Conservation (phyloP, 305 asterid species). For the Lippia alba region DNA sequence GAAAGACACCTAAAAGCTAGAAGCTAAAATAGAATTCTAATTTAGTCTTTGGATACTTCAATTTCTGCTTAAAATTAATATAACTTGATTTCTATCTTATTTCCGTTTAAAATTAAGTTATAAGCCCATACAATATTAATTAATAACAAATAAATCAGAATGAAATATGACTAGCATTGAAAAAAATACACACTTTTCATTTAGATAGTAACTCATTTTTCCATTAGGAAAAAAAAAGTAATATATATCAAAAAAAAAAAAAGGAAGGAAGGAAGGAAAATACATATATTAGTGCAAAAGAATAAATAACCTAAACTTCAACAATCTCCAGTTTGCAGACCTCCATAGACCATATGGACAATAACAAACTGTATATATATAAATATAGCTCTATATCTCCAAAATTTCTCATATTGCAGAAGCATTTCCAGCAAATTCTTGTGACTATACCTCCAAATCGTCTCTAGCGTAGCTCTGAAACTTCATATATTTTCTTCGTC, state of each 20-base stretch:
- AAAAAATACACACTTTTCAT: no score
- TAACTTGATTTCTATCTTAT: no score
- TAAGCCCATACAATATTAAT: no score
- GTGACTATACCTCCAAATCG: background rate
- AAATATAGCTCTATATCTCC: no score
- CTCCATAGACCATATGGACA: slow-evolving; percentile 40
- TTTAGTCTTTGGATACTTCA: no score
- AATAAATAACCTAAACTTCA: slow-evolving; percentile 13
- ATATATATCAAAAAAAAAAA: background rate
- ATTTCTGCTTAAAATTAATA: no score
- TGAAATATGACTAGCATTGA: no score
- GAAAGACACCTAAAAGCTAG: no score
- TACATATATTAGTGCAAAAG: background rate
- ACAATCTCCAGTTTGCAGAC: slow-evolving; percentile 36
- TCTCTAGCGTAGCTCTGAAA: background rate
- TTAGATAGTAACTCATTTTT: slow-evolving; percentile 10
- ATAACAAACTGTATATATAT: slow-evolving; percentile 40
- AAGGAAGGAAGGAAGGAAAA: no score
- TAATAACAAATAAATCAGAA: no score
- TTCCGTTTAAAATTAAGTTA: no score
- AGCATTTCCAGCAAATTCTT: slow-evolving; percentile 17
- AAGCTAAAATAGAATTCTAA: no score
- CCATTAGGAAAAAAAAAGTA: slow-evolving; percentile 9
- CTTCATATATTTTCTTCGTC: background rate
- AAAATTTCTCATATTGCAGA: slow-evolving; percentile 19